A percentile compares a stretch with the other conserved stretches of the same genome.
These are phyloP conservation scores for Solanum clarkiae DNA, from an alignment of 257 asterid species.

Conservation along the genomic window DNA sequence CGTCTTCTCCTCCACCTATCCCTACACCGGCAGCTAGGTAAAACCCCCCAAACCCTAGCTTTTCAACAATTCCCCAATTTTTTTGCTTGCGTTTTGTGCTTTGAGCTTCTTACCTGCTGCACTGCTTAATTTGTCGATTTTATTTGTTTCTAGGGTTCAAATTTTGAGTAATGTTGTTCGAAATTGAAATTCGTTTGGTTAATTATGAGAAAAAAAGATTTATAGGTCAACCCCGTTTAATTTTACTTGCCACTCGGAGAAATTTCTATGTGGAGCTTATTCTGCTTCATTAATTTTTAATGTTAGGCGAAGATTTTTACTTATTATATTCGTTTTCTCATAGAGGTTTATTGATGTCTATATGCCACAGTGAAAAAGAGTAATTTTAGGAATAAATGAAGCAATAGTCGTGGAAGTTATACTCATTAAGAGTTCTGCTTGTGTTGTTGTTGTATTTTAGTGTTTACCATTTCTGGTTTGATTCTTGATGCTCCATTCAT, in stretches of 20 bases:
- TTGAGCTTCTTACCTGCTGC: too few relatives aligned
- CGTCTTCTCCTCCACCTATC: conserved; percentile 76
- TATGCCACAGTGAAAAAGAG: neutral
- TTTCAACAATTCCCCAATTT: neutral
- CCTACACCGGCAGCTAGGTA: conserved; percentile 96
- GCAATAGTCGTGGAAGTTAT: neutral
- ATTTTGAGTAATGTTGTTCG: neutral
- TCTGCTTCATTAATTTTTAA: neutral
- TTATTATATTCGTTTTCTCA: neutral
- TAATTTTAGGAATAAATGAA: neutral
- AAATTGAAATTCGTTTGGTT: neutral
- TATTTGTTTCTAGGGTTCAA: neutral
- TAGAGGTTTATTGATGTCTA: neutral
- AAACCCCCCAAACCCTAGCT: conserved; percentile 2
- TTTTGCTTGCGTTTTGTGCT: neutral
- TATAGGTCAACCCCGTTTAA: neutral
- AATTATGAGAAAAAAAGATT: neutral
- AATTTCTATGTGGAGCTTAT: neutral
- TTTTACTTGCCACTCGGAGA: neutral
- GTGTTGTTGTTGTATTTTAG: neutral
- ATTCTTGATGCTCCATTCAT: neutral
- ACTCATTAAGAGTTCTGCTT: neutral
- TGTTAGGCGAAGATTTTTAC: neutral
- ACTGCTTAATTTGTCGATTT: neutral
- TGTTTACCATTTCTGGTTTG: neutral